Conservation (phyloP, 2,329 filamentous ascomycete genomes). For the Aspergillus flavus region DNA sequence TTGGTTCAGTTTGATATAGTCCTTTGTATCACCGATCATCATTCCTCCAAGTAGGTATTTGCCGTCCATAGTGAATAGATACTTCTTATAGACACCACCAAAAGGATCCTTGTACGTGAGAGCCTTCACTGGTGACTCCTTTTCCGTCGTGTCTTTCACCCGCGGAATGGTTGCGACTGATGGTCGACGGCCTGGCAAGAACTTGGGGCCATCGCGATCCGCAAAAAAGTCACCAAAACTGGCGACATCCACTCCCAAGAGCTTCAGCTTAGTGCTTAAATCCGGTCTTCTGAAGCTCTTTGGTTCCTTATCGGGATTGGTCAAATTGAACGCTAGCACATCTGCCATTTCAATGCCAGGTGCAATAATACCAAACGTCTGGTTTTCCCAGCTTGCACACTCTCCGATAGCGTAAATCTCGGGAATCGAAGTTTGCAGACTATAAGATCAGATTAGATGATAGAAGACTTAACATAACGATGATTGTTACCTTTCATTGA, state of each 20-base stretch:
- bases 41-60: constrained; percentile 92
- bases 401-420: constrained; percentile 88
- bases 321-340: constrained; percentile 86
- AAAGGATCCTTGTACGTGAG: constrained; percentile 90
- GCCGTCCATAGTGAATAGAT: constrained; percentile 84
- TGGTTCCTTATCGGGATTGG: constrained; percentile 71
- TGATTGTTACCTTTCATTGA: constrained; percentile 42
- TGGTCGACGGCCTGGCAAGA: constrained; percentile 63
- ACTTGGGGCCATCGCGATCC: constrained; percentile 77
- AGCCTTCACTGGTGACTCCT: constrained; percentile 70
- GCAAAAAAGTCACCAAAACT: constrained; percentile 95
- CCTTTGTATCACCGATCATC: constrained; percentile 93
- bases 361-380: constrained; percentile 86
- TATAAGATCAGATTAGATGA: constrained; percentile 16
- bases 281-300: constrained; percentile 79
- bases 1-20: constrained; percentile 86
- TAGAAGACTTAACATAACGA: not conserved
- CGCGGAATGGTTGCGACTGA: constrained; percentile 43
- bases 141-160: constrained; percentile 40
- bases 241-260: constrained; percentile 86
- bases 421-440: constrained; percentile 67
- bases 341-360: constrained; percentile 93
- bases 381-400: constrained; percentile 84
- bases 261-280: constrained; percentile 87
- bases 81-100: constrained; percentile 88